Base-by-base conservation (phyloP, 257 asterid species). In the Knoxia roxburghii region DNA sequence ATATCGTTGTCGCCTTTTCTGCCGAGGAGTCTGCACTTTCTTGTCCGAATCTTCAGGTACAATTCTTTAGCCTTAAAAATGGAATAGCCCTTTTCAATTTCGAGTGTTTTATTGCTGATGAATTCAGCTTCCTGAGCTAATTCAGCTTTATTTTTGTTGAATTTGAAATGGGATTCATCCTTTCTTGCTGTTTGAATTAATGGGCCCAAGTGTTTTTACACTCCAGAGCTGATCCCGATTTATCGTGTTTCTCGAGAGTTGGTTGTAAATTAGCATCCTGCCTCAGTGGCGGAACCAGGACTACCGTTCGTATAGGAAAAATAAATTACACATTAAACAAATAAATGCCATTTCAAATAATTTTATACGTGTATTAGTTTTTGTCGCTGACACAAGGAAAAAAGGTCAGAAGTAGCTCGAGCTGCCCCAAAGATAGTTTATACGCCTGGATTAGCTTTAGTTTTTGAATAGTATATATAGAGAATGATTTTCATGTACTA, bases 1-100 rank as follows among this genome's bases (percentile, higher is more conserved):
- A 90, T 53, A 74, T 93, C 49, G 79, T 93, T 32, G 84, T 93
- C 23, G 95, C 97, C 30, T 90, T 87, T 53, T 72, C 87, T 65
- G 72, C 76, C 61, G 77, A 78, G 53, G 93, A 86, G 58, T 58
- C 68, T 23, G 43, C 52, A 14, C 72, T 86, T 57, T 61, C 80
- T 72, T 75, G 84, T 58, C 64, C 60, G 50, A 80, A 81, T 84
- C 87, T 89, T 53, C 78, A 60, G 87, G 98, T 91, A 72, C 57
- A 48, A 12, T 71, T 67, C n/a, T 23, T 15, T 29, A 29, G 40
- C 39, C 15, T 20, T 29, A 10, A 29, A 30, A 8, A 7, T 58
- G 15, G 17, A 17, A 27, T 10, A 26, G 12, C 53, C 46, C 43
- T 40, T 30, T 26, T 27, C 2, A 37, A 9, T 2, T 14, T 26